Conservation (phyloP, 352 stramenopile species). For the Pythium phragmiticola region DNA sequence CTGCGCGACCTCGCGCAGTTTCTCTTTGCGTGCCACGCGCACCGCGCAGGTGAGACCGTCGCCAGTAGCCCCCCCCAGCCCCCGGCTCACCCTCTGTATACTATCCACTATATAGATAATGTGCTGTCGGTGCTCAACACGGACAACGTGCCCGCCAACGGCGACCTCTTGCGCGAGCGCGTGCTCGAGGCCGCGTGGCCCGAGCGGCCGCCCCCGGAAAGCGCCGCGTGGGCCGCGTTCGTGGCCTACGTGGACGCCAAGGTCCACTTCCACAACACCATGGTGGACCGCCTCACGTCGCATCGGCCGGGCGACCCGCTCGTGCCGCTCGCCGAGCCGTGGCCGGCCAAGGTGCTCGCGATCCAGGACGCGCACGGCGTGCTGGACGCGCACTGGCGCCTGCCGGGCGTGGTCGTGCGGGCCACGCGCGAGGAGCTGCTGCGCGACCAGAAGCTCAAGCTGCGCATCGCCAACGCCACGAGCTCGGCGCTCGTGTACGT, state of each 20-base stretch:
- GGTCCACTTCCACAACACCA: constrained; percentile 84
- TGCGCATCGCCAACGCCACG: constrained; percentile 90
- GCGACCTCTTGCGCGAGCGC: constrained; percentile 36
- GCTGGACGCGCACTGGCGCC: constrained; percentile 29
- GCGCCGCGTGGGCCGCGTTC: constrained; percentile 27
- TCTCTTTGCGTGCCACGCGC: constrained; percentile 35
- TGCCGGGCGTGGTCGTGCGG: constrained; percentile 44
- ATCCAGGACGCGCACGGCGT: constrained; percentile 57
- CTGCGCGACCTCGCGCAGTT: constrained; percentile 60
- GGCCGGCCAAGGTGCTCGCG: constrained; percentile 56
- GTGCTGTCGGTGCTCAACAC: constrained; percentile 72
- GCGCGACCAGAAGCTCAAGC: constrained; percentile 87
- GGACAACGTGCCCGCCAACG: constrained; percentile 77
- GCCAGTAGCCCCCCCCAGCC: too few relatives aligned
- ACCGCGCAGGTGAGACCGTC: constrained; percentile 17
- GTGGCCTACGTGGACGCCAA: constrained; percentile 37
- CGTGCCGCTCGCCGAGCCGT: constrained; percentile 59
- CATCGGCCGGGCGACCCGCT: constrained; percentile 40
- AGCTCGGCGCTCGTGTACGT: constrained; percentile 90
- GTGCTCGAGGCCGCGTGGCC: constrained; percentile 33
- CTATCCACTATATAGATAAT: constrained; percentile 30
- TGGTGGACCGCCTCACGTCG: constrained; percentile 75
- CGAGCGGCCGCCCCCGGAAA: constrained; percentile 21
- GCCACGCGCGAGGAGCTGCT: constrained; percentile 43
- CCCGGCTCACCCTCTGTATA: too few relatives aligned